These are phyloP conservation scores for Yarrowia galli DNA, from an alignment of 1,139 yeast species.

Conservation along the genomic window DNA sequence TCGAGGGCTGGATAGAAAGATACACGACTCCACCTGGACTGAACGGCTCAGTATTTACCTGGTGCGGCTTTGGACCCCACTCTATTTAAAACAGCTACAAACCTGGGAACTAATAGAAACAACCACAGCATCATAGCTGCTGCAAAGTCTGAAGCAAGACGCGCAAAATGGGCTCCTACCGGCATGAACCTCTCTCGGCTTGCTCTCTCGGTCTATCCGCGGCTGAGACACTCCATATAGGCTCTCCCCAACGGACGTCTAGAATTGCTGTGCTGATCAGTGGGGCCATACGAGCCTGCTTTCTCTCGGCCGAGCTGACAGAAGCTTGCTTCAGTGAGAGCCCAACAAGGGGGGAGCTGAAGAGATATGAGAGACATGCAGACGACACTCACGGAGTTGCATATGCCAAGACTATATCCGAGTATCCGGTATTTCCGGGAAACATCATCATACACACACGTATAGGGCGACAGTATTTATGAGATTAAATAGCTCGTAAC, in stretches of 20 bases:
- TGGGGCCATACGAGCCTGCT: constrained; percentile 7
- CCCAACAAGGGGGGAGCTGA: background rate
- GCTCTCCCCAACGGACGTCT: constrained; percentile 12
- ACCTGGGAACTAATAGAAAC: background rate
- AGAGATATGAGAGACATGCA: background rate
- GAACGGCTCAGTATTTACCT: background rate
- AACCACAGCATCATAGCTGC: background rate
- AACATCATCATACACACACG: background rate
- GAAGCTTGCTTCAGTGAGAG: background rate
- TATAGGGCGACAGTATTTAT: background rate
- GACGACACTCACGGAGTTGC: background rate
- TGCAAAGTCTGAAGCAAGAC: no score
- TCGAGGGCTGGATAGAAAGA: no score
- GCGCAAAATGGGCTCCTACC: constrained; percentile 6
- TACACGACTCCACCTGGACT: no score
- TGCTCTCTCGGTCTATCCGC: constrained; percentile 11
- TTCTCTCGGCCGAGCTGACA: constrained; percentile 1
- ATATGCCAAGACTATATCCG: no score
- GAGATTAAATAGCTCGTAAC: background rate
- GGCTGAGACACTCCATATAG: constrained; percentile 17
- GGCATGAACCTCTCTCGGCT: background rate
- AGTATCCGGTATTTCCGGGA: background rate
- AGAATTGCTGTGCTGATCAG: constrained; percentile 14
- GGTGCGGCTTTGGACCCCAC: constrained; percentile 4
- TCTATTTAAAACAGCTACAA: constrained; percentile 4